Evolutionary conservation across 371 early-diverging fungal genomes (phyloP), one percentile per base, ranked within the genome.

Genomic region (Mortierella sp.): DNA sequence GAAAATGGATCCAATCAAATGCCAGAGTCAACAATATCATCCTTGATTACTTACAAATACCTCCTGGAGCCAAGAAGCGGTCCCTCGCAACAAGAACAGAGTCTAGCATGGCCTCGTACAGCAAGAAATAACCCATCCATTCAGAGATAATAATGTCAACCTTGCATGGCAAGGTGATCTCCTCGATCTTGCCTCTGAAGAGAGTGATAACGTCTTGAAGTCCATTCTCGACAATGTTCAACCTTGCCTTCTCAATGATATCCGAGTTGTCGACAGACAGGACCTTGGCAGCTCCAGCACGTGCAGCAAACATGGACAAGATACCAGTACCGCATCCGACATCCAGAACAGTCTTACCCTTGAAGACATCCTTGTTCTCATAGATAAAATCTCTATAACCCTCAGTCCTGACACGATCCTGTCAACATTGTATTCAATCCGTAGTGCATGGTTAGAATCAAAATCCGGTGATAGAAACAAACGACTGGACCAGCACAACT

Each of bases 61-160:
- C 91, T 9, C 88, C 92, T 0, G 91, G 91, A 0, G 87, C 89
- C 55, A 96, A 88, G 86, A 92, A 95, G 22, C 89, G 86, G 83
- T 96, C 95, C 32, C 95, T 89, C 10, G 96, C 96, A 38, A 92
- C 91, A 13, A 96, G 86, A 19, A 96, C 95, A 1, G 96, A 95
- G 85, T 95, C 95, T 65, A 96, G 84, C 96, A 96, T 96, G 74
- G 94, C 92, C 88, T 96, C 96, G 83, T 94, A 95, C 57, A 95
- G 85, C 58, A 95, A 86, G 73, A 93, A 94, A 84, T 96, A 96
- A 1, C 96, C 96, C 96, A 96, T 96, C 96, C 96, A 96, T 78
- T 96, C 96, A 0, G 94, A 94, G 48, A 96, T 90, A 67, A 96
- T 95, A 60, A 96, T 95, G 80, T 96, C 96, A 33, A 95, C 95